Evolutionary conservation across 2,329 filamentous ascomycete species (phyloP).

Genomic region (Aspergillus sp.): DNA sequence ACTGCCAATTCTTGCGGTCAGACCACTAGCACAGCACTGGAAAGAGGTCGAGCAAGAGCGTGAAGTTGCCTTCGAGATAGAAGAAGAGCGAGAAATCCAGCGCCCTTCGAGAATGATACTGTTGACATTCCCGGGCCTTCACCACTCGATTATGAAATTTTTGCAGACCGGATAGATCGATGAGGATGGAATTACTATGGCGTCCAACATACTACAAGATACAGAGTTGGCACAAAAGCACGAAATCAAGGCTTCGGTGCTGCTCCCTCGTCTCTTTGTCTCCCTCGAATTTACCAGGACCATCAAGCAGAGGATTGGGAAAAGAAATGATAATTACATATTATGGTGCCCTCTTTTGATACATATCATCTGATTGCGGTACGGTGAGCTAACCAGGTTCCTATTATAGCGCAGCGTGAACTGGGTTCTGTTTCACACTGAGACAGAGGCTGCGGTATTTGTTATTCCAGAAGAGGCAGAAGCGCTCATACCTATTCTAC

Average conservation of each 20-base stretch:
- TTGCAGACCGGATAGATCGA: not conserved
- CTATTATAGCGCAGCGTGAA: conserved; percentile 42
- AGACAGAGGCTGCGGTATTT: conserved; percentile 52
- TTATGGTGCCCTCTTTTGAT: not conserved
- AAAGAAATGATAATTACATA: conserved; percentile 11
- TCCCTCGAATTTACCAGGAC: conserved; percentile 15
- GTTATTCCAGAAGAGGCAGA: conserved; percentile 66
- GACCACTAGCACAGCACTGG: conserved; percentile 50
- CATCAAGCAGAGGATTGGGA: conserved; percentile 4
- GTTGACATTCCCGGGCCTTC: conserved; percentile 47
- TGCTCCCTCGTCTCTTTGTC: conserved; percentile 10
- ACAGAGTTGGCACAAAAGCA: conserved; percentile 13
- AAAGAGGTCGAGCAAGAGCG: conserved; percentile 61
- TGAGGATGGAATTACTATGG: not conserved
- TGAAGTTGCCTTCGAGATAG: conserved; percentile 60
- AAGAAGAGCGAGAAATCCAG: conserved; percentile 56
- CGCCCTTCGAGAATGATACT: conserved; percentile 44
- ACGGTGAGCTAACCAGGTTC: no score
- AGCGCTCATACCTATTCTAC: conserved; percentile 49
- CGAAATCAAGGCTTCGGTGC: not conserved
- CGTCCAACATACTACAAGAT: conserved; percentile 5
- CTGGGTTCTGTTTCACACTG: conserved; percentile 61
- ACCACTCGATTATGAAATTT: conserved; percentile 42
- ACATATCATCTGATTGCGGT: no score
- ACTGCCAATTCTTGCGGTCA: conserved; percentile 48